These are phyloP conservation scores for Lachancea sp. DNA, from an alignment of 805 yeast species.

Conservation along the genomic window DNA sequence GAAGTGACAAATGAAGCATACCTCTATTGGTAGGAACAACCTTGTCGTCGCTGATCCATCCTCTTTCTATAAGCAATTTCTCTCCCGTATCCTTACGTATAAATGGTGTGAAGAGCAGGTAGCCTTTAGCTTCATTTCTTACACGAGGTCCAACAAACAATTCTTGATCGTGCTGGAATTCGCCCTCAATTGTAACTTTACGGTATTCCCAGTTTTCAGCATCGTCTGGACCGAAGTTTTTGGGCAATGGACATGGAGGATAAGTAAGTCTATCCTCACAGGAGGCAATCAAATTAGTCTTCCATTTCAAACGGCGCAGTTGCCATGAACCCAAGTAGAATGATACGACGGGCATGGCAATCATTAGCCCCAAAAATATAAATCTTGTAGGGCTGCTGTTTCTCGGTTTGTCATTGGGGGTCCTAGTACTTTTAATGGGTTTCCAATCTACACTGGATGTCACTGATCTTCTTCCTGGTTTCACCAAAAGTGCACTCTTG, in stretches of 20 bases:
- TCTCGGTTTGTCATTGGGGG: slow-evolving; percentile 37
- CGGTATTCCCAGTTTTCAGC: slow-evolving; percentile 76
- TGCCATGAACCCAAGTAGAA: slow-evolving; percentile 94
- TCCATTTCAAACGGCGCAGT: slow-evolving; percentile 79
- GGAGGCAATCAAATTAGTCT: slow-evolving; percentile 69
- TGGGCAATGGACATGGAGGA: slow-evolving; percentile 69
- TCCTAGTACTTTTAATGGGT: slow-evolving; percentile 50
- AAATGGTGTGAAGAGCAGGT: slow-evolving; percentile 74
- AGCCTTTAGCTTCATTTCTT: slow-evolving; percentile 68
- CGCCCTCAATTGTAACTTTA: slow-evolving; percentile 68
- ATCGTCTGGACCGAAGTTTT: slow-evolving; percentile 53
- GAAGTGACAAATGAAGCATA: slow-evolving; percentile 64
- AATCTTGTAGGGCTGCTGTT: slow-evolving; percentile 29
- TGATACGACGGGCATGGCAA: slow-evolving; percentile 80
- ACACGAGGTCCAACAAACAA: slow-evolving; percentile 88
- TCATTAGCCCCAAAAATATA: slow-evolving; percentile 35
- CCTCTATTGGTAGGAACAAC: slow-evolving; percentile 48
- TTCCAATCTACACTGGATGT: slow-evolving; percentile 81
- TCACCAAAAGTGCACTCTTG: background rate
- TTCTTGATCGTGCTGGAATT: slow-evolving; percentile 77
- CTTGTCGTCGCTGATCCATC: slow-evolving; percentile 79
- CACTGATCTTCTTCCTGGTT: slow-evolving; percentile 26
- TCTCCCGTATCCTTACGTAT: slow-evolving; percentile 51
- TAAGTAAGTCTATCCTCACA: slow-evolving; percentile 77
- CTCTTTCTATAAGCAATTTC: slow-evolving; percentile 78